Conservation (phyloP, 106 monocot species). For the Alisma plantagoaquatica region DNA sequence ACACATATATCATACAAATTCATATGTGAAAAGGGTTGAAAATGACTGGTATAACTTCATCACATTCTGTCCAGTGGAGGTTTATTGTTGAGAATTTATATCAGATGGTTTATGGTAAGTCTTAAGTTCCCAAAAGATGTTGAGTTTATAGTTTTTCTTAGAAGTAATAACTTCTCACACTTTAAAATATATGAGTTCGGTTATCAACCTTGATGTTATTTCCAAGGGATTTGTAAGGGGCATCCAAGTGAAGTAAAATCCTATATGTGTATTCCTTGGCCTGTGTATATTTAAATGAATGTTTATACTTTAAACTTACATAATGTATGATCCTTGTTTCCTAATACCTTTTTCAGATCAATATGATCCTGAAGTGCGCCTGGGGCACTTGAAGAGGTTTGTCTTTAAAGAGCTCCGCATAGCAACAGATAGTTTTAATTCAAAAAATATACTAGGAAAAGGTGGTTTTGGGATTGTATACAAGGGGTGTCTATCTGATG, state of each 20-base stretch:
- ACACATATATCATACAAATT: no score
- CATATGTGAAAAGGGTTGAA: no score
- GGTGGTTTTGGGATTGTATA: slow-evolving; percentile 96
- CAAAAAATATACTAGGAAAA: slow-evolving; percentile 84
- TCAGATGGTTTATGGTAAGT: no score
- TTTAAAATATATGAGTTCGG: background rate
- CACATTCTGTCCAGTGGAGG: no score
- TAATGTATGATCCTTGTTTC: no score
- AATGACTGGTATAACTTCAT: no score
- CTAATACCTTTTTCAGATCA: slow-evolving; percentile 70
- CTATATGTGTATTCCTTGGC: no score
- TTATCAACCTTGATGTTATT: background rate
- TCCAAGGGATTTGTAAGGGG: background rate
- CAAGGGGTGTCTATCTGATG: slow-evolving; percentile 73
- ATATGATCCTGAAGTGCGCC: slow-evolving; percentile 72
- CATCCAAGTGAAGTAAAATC: no score
- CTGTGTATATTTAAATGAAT: background rate
- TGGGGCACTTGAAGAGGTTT: slow-evolving; percentile 78
- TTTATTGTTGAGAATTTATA: no score
- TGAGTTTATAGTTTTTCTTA: no score
- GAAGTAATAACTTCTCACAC: background rate
- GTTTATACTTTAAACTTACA: no score
- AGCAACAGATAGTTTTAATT: slow-evolving; percentile 77
- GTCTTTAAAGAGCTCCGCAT: slow-evolving; percentile 76
- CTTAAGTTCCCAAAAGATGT: no score